These are phyloP conservation scores for Micractinium sp. DNA, from an alignment of 139 green algal species.

Conservation along the genomic window DNA sequence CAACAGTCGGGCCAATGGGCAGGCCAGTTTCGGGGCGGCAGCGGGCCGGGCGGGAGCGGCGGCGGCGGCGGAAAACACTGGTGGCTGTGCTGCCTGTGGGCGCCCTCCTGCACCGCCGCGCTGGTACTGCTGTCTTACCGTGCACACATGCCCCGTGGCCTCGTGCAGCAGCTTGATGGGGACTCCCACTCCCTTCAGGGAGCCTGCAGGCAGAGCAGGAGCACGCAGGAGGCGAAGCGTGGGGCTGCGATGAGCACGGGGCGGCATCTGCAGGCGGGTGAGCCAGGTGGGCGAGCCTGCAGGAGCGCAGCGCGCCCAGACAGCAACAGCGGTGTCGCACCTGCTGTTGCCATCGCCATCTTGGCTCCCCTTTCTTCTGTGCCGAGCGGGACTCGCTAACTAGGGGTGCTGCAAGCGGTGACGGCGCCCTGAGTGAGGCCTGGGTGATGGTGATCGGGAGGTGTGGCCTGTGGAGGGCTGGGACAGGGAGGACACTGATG, in stretches of 20 bases:
- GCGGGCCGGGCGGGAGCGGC: background rate
- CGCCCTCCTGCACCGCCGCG: background rate
- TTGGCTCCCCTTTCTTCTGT: background rate
- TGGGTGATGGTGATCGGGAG: background rate
- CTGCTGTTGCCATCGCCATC: conserved; percentile 32
- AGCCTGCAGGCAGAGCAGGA: conserved; percentile 41
- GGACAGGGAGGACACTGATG: too few relatives aligned
- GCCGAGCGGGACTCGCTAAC: background rate
- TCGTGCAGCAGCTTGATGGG: conserved; percentile 98
- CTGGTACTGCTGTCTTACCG: conserved; percentile 50
- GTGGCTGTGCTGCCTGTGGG: background rate
- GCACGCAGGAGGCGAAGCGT: background rate
- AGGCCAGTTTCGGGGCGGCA: background rate
- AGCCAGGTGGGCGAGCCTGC: background rate
- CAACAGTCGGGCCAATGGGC: background rate
- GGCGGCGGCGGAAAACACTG: background rate
- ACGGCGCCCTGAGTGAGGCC: too few relatives aligned
- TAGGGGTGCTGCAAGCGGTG: too few relatives aligned
- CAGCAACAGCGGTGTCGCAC: background rate
- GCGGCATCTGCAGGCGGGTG: background rate
- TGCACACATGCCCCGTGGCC: conserved; percentile 94
- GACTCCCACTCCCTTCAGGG: conserved; percentile 70
- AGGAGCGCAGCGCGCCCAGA: background rate
- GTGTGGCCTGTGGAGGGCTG: too few relatives aligned
- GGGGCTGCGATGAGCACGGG: background rate